These are phyloP conservation scores for Bacidia gigantensis DNA, from an alignment of 495 filamentous ascomycete species.

Conservation along the genomic window DNA sequence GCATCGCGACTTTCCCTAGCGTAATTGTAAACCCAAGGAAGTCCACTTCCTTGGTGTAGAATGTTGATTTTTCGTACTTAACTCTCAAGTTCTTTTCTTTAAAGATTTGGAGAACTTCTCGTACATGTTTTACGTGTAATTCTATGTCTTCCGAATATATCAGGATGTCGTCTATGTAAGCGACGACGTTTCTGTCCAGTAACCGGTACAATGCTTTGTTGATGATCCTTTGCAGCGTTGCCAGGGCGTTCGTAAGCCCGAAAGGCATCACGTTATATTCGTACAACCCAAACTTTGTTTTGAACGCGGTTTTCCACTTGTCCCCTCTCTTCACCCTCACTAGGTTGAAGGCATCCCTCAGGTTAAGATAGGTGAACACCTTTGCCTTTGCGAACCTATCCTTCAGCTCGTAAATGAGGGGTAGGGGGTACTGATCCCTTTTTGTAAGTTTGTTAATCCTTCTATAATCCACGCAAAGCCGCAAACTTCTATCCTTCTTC, in stretches of 20 bases:
- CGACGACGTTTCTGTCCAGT: slow-evolving; percentile 19
- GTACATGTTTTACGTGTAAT: slow-evolving; percentile 16
- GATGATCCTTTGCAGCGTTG: slow-evolving; percentile 21
- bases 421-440: slow-evolving; percentile 12
- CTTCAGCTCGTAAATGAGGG: slow-evolving; percentile 8
- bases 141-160: slow-evolving; percentile 15
- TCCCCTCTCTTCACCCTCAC: slow-evolving; percentile 12
- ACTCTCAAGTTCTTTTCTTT: slow-evolving; percentile 9
- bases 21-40: slow-evolving; percentile 20
- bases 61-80: slow-evolving; percentile 21
- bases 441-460: slow-evolving; percentile 14
- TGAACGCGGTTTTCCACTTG: slow-evolving; percentile 15
- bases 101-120: slow-evolving; percentile 13
- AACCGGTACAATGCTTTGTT: slow-evolving; percentile 19
- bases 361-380: slow-evolving; percentile 15
- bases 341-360: slow-evolving; percentile 14
- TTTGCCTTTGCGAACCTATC: slow-evolving; percentile 6
- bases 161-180: slow-evolving; percentile 20
- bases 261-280: slow-evolving; percentile 27
- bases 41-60: slow-evolving; percentile 14
- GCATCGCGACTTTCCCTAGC: slow-evolving; percentile 15
- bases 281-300: not conserved
- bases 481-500: slow-evolving; percentile 7
- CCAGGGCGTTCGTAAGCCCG: slow-evolving; percentile 16
- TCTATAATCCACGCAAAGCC: slow-evolving; percentile 13